Base-by-base conservation (phyloP, 805 yeast species). In the Candida nanaspora region DNA sequence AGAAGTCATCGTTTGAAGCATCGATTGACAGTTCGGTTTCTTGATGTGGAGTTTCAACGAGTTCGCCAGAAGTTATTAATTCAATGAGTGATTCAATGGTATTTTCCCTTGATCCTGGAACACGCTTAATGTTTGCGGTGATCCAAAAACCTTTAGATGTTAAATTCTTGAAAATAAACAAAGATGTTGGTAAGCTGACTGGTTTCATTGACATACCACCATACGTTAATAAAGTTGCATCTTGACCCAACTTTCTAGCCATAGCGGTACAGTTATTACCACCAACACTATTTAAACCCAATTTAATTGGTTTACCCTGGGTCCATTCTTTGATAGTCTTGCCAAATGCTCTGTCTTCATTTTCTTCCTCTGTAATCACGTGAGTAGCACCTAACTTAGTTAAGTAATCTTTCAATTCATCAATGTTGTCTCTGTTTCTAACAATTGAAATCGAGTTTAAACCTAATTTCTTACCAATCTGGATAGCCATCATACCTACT, bases 151-250 rank as follows among this genome's bases (percentile, higher is more conserved):
- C 99, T 23, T 80, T 75, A 40, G 88, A 79, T 6, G 83, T 79
- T 41, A 93, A 63, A 55, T 89, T 84, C 62, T 91, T 93, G 70
- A 93, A 93, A 48, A 93, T 89, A 56, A 86, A 86, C 44, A 86
- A 66, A 0, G 95, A 78, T 1, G 96, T 87, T 31, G 98, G 96
- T 41, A 93, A 63, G n/a, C 77, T 74, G 10, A 93, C 94, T 2
- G 98, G 98, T 64, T 86, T 89, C 70, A 82, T 80, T 3, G 97
- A 86, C 98, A 93, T 93, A 30, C 95, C 98, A 27, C 99, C 99
- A 56, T 93, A 93, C 1, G 98, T 87, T 50, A 88, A 76, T 69
- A 93, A 66, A 37, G 80, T 73, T 1, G 93, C 95, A 51, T 85
- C 78, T 14, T 68, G 64, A 30, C 78, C 79, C 41, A 93, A 70